phyloP scores from a whole-genome alignment of 257 asterid genomes.

The Forsythia suspensa region DNA sequence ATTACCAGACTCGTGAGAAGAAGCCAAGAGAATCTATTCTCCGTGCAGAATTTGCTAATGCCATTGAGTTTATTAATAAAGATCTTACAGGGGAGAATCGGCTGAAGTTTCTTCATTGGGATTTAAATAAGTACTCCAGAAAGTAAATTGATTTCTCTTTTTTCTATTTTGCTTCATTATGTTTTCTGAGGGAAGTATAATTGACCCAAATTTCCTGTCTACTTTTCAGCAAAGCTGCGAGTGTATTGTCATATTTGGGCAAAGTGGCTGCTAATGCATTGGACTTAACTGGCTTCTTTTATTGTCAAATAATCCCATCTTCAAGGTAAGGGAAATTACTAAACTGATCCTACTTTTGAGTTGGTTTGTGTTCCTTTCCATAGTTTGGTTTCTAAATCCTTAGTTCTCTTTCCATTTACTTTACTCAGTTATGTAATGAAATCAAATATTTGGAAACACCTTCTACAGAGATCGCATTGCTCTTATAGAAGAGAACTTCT shows the following conservation, averaged over 20 bases:
- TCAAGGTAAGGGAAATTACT: conserved; percentile 42
- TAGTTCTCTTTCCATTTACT: background rate
- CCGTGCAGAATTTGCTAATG: conserved; percentile 78
- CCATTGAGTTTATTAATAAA: conserved; percentile 72
- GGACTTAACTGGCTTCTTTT: conserved; percentile 73
- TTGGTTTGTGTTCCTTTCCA: conserved; percentile 7
- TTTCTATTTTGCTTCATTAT: conserved; percentile 9
- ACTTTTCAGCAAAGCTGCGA: conserved; percentile 60
- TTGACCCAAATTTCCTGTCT: conserved; percentile 8
- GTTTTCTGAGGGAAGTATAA: background rate
- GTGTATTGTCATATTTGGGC: conserved; percentile 61
- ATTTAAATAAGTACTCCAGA: conserved; percentile 74
- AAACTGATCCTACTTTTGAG: conserved; percentile 22
- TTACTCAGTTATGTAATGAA: background rate
- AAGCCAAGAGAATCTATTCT: conserved; percentile 91
- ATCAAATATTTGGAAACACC: background rate
- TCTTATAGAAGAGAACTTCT: too few species aligned
- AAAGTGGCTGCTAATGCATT: conserved; percentile 75
- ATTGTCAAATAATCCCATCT: conserved; percentile 53
- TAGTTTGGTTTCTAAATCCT: background rate
- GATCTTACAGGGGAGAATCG: conserved; percentile 62
- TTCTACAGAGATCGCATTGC: background rate
- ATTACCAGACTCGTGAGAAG: conserved; percentile 79
- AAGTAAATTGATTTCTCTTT: conserved; percentile 38
- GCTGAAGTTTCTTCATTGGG: conserved; percentile 96